These are phyloP conservation scores for Dactylis glomerata DNA, from an alignment of 176 grass and related monocot species.

Conservation along the genomic window DNA sequence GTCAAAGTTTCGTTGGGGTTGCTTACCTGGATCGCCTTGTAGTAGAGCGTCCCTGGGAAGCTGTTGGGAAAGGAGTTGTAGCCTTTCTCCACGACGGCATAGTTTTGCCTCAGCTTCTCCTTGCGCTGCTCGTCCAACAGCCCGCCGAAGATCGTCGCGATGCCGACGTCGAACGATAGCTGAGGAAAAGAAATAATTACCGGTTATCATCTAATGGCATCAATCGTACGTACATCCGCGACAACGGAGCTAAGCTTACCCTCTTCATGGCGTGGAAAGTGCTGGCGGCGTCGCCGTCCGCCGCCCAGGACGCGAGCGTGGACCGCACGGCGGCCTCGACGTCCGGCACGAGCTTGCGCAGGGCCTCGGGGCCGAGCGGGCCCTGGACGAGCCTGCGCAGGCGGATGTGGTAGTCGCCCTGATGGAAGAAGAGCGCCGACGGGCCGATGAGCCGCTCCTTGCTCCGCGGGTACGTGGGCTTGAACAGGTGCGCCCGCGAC, in stretches of 20 bases:
- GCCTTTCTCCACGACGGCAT: slow-evolving; percentile 82
- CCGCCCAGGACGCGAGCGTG: slow-evolving; percentile 48
- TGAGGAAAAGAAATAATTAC: slow-evolving; percentile 19
- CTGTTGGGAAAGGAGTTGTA: slow-evolving; percentile 94
- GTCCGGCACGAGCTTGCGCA: slow-evolving; percentile 61
- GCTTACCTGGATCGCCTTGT: slow-evolving; percentile 75
- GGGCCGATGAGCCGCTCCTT: slow-evolving; percentile 96
- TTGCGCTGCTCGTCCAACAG: slow-evolving; percentile 47
- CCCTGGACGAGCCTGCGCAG: slow-evolving; percentile 66
- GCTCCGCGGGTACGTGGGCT: slow-evolving; percentile 85
- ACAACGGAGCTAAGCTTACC: slow-evolving; percentile 15
- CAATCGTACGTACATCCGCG: neutral
- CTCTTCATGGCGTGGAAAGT: slow-evolving; percentile 83
- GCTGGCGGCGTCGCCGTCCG: slow-evolving; percentile 20
- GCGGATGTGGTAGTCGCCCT: slow-evolving; percentile 85
- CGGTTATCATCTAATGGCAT: neutral
- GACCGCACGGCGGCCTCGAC: slow-evolving; percentile 53
- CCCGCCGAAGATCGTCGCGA: slow-evolving; percentile 74
- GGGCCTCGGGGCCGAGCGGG: slow-evolving; percentile 55
- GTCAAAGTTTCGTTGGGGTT: neutral
- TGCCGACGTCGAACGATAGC: slow-evolving; percentile 82
- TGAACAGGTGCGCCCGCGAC: slow-evolving; percentile 73
- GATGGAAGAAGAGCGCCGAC: slow-evolving; percentile 92
- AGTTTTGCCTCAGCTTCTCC: slow-evolving; percentile 62
- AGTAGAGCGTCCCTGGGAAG: slow-evolving; percentile 63